Evolutionary conservation across 1,284 basidiomycete species (phyloP).

Genomic region (Leccinum fallax): DNA sequence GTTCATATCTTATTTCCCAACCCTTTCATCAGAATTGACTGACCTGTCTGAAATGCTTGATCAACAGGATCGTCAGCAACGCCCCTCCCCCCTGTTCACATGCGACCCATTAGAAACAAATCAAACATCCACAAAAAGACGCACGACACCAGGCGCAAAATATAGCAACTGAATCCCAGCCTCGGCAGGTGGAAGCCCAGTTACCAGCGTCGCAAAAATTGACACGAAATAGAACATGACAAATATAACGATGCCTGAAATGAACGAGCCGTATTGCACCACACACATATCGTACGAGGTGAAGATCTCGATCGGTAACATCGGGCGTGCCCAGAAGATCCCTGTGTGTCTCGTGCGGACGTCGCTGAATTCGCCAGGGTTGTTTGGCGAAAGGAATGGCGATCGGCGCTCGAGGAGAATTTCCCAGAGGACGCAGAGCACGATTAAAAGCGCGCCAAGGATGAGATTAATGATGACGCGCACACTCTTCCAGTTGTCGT

Average conservation of each 20-base stretch:
- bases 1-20: constrained; percentile 14
- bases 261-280: constrained; percentile 41
- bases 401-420: constrained; percentile 38
- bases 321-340: constrained; percentile 39
- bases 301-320: constrained; percentile 46
- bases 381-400: not conserved
- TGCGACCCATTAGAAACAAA: not conserved
- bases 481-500: constrained; percentile 36
- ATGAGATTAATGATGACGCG: constrained; percentile 41
- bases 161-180: constrained; percentile 50
- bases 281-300: constrained; percentile 42
- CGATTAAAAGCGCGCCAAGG: constrained; percentile 42
- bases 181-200: constrained; percentile 38
- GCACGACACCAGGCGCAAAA: constrained; percentile 50
- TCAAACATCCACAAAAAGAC: constrained; percentile 8
- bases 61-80: constrained; percentile 20
- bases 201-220: constrained; percentile 50
- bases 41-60: constrained; percentile 34
- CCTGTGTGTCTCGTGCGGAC: constrained; percentile 17
- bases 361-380: not conserved
- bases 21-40: not conserved
- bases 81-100: constrained; percentile 23
- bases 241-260: constrained; percentile 50
- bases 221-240: constrained; percentile 57
- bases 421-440: constrained; percentile 44